Conservation (phyloP, 495 filamentous ascomycete genomes). For the Penicillium simplicissimum region DNA sequence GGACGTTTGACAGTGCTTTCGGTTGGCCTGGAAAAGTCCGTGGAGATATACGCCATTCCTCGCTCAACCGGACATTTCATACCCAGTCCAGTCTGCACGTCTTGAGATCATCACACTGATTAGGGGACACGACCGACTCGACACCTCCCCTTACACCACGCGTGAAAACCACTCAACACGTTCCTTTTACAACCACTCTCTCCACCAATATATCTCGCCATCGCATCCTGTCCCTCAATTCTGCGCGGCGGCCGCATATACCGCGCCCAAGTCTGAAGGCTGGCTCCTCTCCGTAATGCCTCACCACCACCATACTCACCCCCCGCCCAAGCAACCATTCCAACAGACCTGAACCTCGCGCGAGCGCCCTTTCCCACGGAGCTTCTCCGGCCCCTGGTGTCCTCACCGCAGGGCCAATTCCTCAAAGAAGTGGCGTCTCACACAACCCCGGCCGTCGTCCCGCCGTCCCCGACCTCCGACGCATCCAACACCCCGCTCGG, state of each 20-base stretch:
- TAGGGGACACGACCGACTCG: conserved; percentile 23
- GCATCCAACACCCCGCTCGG: conserved; percentile 36
- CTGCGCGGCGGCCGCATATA: conserved; percentile 45
- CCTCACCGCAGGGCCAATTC: conserved; percentile 12
- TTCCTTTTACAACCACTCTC: conserved; percentile 4
- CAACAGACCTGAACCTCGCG: conserved; percentile 31
- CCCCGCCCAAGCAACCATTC: conserved; percentile 29
- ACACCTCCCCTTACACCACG: conserved; percentile 2
- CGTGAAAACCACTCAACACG: not conserved
- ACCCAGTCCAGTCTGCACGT: conserved; percentile 1
- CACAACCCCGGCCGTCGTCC: conserved; percentile 25
- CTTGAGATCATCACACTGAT: conserved; percentile 14
- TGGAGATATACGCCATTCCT: not conserved
- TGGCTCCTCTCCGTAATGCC: conserved; percentile 50
- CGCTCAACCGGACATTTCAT: conserved; percentile 1
- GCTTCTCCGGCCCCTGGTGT: conserved; percentile 19
- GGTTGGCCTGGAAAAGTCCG: not conserved
- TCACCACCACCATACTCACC: conserved; percentile 43
- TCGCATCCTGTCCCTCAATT: conserved; percentile 6
- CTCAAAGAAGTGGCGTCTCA: conserved; percentile 38
- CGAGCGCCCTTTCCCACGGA: conserved; percentile 14
- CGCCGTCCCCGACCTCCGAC: conserved; percentile 40
- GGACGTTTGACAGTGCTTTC: not conserved
- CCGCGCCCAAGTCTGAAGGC: conserved; percentile 41
- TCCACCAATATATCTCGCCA: not conserved